Base-by-base conservation (phyloP, 129 eudicot genomes). In the Silybum marianum region DNA sequence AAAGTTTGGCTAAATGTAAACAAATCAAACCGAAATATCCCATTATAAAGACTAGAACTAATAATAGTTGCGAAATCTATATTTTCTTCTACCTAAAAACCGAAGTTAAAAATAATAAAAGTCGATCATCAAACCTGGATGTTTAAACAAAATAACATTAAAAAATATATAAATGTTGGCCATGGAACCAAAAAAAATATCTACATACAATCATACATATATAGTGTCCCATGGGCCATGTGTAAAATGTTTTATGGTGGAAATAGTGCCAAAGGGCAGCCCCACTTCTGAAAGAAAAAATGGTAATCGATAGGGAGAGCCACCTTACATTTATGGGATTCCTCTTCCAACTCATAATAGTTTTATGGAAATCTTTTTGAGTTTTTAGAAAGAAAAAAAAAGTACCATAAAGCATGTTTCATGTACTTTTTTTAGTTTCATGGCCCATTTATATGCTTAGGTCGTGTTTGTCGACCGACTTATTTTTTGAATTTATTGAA, bases 261-360 rank as follows among this genome's bases (percentile, higher is more conserved):
- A 75, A 76, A 75, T 69, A 75, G 39, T 75, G 74, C 84, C 84
- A 81, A 42, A 75, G 73, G 62, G 66, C 9, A 82, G 72, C 32
- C 62, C 85, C 85, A 82, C 85, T 82, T 76, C 30, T 75, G 75
- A 25, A 68, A 75, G 9, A 75, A 11, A 54, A n/a, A 14, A 60
- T 72, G 78, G 71, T 8, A 21, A 71, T 16, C 58, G 72, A 69
- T 75, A 82, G 77, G 16, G 82, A 70, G 72, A 75, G 76, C 71
- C 48, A 76, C 77, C 77, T 38, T 58, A 76, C 78, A 82, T 38
- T 75, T 82, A 76, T 70, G 67, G 60, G 73, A 74, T 74, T 74
- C 77, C 23, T 24, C 48, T 48, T 74, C 48, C 76, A 79, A 79
- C 82, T 63, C 67, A 73, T 65, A 42, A 73, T 65, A 42, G 84